Evolutionary conservation across 78 protist species (phyloP).

Genomic region (Corallochytrium limacisporum): DNA sequence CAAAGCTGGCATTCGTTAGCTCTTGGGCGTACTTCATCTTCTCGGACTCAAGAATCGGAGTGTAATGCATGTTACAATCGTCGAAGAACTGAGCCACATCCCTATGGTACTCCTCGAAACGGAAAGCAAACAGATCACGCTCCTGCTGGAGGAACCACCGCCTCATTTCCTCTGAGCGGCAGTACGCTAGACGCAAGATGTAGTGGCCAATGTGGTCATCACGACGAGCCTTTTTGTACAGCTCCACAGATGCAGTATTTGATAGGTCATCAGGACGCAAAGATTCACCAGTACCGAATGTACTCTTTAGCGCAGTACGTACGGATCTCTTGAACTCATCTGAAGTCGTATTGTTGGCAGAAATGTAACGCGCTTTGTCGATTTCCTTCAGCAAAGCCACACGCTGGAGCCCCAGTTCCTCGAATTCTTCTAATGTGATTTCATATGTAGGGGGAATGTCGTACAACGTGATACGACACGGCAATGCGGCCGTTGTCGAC

Average conservation of each 20-base stretch:
- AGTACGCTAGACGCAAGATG: not conserved
- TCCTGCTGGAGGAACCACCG: slow-evolving; percentile 11
- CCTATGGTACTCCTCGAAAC: too few relatives aligned
- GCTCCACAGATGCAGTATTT: not conserved
- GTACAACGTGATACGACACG: not conserved
- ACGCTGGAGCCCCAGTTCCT: not conserved
- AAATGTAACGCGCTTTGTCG: not conserved
- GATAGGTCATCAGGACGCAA: not conserved
- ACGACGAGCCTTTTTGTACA: slow-evolving; percentile 2
- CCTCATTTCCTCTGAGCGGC: not conserved
- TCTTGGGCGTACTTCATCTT: too few relatives aligned
- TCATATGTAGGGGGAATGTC: not conserved
- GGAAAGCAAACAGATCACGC: not conserved
- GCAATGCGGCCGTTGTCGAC: not conserved
- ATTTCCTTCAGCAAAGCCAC: not conserved
- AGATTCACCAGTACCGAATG: too few relatives aligned
- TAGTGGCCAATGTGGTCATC: not conserved
- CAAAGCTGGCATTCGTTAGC: too few relatives aligned
- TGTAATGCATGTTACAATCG: too few relatives aligned
- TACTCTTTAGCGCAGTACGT: too few relatives aligned
- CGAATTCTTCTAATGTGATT: not conserved
- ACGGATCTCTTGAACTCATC: too few relatives aligned
- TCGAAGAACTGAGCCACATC: too few relatives aligned
- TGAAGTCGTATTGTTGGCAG: too few relatives aligned
- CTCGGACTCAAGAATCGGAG: too few relatives aligned